Conservation (phyloP, 2,329 filamentous ascomycete species). For the Lasiodiplodia sp. region DNA sequence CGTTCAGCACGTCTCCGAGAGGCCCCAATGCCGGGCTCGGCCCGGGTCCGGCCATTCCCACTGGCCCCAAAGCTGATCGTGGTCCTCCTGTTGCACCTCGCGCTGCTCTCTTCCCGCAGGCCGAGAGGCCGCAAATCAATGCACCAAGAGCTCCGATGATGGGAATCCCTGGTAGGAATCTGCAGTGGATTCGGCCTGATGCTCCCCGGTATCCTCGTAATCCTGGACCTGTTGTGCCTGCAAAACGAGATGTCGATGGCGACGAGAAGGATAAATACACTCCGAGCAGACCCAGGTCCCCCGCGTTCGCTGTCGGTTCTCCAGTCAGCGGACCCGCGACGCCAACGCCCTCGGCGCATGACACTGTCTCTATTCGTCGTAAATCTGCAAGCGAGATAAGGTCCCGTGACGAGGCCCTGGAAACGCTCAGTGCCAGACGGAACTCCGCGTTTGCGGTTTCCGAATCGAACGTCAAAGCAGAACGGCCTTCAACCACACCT, state of each 20-base stretch:
- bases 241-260: conserved; percentile 53
- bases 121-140: conserved; percentile 40
- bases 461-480: conserved; percentile 22
- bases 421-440: conserved; percentile 31
- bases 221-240: conserved; percentile 42
- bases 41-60: conserved; percentile 40
- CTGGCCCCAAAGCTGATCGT: conserved; percentile 49
- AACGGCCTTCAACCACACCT: conserved; percentile 15
- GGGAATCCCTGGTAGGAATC: conserved; percentile 44
- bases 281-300: conserved; percentile 25
- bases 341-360: conserved; percentile 38
- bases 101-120: conserved; percentile 42
- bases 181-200: conserved; percentile 54
- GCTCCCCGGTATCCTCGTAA: conserved; percentile 34
- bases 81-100: conserved; percentile 35
- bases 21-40: conserved; percentile 27
- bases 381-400: conserved; percentile 29
- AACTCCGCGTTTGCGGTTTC: conserved; percentile 31
- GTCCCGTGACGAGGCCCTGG: conserved; percentile 15
- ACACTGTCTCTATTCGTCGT: conserved; percentile 36
- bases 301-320: conserved; percentile 18
- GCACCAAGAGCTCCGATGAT: conserved; percentile 42
- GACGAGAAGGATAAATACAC: conserved; percentile 50
- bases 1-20: conserved; percentile 47
- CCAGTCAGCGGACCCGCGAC: conserved; percentile 16